Percentiles rank a stretch among this genome's conserved stretches.
These are phyloP conservation scores for Hamamelis virginiana DNA, from an alignment of 164 flowering plant genomes.

Conservation along the genomic window DNA sequence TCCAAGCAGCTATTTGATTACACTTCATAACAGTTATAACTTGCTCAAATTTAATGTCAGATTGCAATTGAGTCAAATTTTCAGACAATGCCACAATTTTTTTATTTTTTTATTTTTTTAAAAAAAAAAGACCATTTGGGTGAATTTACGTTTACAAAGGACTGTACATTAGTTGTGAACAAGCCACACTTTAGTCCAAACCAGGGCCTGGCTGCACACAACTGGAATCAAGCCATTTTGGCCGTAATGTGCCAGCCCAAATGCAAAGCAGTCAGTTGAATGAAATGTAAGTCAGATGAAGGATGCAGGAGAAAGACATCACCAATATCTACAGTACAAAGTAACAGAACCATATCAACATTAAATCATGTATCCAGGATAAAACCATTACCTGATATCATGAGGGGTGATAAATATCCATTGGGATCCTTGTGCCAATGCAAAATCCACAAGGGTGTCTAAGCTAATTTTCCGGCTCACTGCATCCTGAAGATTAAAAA, in stretches of 20 bases:
- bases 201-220: neutral
- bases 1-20: too few relatives aligned
- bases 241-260: neutral
- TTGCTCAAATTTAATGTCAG: too few relatives aligned
- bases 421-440: slow-evolving; percentile 78
- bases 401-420: slow-evolving; percentile 99
- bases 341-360: neutral
- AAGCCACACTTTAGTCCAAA: too few relatives aligned
- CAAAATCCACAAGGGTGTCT: slow-evolving; percentile 87
- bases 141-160: too few relatives aligned
- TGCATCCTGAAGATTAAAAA: slow-evolving; percentile 68
- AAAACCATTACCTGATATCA: slow-evolving; percentile 73
- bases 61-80: too few relatives aligned
- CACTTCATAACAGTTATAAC: too few relatives aligned
- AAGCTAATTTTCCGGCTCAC: slow-evolving; percentile 94
- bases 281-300: neutral
- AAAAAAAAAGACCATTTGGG: too few relatives aligned
- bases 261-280: neutral
- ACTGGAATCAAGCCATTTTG: too few relatives aligned
- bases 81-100: too few relatives aligned
- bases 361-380: neutral
- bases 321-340: neutral
- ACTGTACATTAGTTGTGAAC: too few relatives aligned
- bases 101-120: too few relatives aligned
- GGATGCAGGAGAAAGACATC: neutral